phyloP scores from a whole-genome alignment of 2,329 filamentous ascomycete genomes.

The Botrytis medusae region DNA sequence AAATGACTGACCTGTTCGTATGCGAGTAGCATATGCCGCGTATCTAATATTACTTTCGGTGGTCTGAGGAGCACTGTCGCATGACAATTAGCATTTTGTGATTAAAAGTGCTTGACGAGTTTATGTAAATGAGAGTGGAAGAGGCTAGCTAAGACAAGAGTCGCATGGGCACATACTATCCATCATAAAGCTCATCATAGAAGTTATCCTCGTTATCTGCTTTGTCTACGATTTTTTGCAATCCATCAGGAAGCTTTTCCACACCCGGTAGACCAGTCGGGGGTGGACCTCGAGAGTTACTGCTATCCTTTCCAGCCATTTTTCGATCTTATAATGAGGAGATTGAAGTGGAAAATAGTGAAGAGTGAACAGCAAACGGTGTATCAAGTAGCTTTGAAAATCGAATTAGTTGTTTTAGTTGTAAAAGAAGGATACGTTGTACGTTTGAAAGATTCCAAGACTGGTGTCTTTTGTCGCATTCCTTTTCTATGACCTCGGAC shows the following conservation, averaged over 20 bases:
- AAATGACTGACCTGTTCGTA: constrained; percentile 58
- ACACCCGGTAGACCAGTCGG: constrained; percentile 32
- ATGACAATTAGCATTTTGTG: constrained; percentile 19
- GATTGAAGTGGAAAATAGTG: not conserved
- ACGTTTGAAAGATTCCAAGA: not conserved
- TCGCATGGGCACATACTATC: constrained; percentile 60
- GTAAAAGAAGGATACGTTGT: not conserved
- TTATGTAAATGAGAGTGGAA: not conserved
- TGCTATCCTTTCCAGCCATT: constrained; percentile 36
- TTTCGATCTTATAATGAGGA: not conserved
- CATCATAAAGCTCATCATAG: constrained; percentile 74
- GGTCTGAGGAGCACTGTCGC: constrained; percentile 65
- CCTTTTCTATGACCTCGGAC: constrained; percentile 16
- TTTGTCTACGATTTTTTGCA: constrained; percentile 59
- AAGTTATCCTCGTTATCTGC: constrained; percentile 67
- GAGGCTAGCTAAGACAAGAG: not conserved
- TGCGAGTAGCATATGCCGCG: constrained; percentile 83
- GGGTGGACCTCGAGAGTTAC: constrained; percentile 31
- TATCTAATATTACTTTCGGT: constrained; percentile 87
- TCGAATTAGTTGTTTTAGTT: not conserved
- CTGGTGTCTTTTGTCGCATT: not conserved
- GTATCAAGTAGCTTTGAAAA: not conserved
- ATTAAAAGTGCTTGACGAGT: not conserved
- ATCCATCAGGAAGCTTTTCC: constrained; percentile 51
- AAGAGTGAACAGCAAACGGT: not conserved